A percentile compares a stretch with the other conserved stretches of the same genome.
These are phyloP conservation scores for Rhodotorula sp. DNA, from an alignment of 1,284 basidiomycete species.

Conservation along the genomic window DNA sequence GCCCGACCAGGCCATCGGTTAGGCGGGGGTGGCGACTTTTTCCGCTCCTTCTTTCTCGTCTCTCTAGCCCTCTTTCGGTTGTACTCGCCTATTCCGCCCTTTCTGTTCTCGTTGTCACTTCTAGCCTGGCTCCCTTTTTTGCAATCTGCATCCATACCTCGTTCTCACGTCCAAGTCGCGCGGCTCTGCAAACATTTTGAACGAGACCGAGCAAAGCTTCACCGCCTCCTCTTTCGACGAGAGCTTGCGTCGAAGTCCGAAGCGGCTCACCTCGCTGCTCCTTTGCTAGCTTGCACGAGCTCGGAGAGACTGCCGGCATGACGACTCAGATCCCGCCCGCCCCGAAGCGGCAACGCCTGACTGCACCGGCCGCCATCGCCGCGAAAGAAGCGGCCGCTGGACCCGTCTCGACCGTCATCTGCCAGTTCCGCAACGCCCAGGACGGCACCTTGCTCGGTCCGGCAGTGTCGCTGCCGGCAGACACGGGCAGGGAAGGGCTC, in stretches of 20 bases:
- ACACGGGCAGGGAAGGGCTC: conserved; percentile 76
- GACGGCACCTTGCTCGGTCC: conserved; percentile 77
- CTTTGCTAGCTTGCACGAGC: not conserved
- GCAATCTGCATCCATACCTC: too few species aligned
- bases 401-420: conserved; percentile 68
- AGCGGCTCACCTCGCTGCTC: too few species aligned
- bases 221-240: not conserved
- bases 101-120: not conserved
- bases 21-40: not conserved
- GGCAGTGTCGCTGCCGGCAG: conserved; percentile 79
- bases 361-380: conserved; percentile 4
- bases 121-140: too few species aligned
- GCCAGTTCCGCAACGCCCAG: conserved; percentile 86
- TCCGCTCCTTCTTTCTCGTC: not conserved
- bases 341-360: conserved; percentile 34
- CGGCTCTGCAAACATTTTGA: too few species aligned
- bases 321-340: conserved; percentile 38
- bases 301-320: conserved; percentile 8
- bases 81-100: not conserved
- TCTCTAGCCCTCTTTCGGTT: not conserved
- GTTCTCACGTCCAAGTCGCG: too few species aligned
- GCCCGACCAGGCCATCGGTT: conserved; percentile 72
- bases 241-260: not conserved
- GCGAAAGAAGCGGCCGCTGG: conserved; percentile 8
- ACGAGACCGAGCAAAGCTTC: not conserved